Evolutionary conservation across 116 monocot genomes (phyloP).

Genomic region (Trichopus zeylanicus): DNA sequence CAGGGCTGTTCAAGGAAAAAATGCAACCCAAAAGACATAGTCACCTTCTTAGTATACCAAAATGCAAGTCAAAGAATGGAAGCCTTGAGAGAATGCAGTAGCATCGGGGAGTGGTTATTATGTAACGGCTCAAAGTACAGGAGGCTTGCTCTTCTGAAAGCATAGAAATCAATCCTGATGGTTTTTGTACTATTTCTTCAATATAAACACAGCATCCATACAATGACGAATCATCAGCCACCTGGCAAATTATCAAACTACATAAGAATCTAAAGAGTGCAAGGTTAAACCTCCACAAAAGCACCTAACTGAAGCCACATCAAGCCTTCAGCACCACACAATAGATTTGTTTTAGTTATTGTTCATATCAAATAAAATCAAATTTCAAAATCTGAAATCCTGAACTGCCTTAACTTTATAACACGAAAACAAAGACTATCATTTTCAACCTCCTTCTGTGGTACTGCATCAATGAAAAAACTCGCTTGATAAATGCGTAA

Average conservation of each 20-base stretch:
- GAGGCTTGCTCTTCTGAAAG: constrained; percentile 45
- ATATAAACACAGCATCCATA: constrained; percentile 97
- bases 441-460: too few species aligned
- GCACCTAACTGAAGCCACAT: neutral
- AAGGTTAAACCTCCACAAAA: neutral
- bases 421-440: too few species aligned
- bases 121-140: constrained; percentile 51
- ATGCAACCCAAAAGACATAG: neutral
- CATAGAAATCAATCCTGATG: constrained; percentile 78
- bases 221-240: constrained; percentile 85
- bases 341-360: neutral
- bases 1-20: neutral
- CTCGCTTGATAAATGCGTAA: too few species aligned
- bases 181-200: constrained; percentile 94
- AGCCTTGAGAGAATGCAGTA: constrained; percentile 96
- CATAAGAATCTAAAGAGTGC: neutral
- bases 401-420: neutral
- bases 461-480: too few species aligned
- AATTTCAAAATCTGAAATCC: neutral
- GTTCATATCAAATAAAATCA: neutral
- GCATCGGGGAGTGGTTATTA: constrained; percentile 86
- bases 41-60: constrained; percentile 84
- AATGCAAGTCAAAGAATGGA: constrained; percentile 97
- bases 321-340: too few species aligned
- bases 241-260: constrained; percentile 37